Percentiles rank a stretch among this genome's conserved stretches.
Evolutionary conservation across 208 protist species (phyloP).

Genomic region (Trypanosoma scelopori): DNA sequence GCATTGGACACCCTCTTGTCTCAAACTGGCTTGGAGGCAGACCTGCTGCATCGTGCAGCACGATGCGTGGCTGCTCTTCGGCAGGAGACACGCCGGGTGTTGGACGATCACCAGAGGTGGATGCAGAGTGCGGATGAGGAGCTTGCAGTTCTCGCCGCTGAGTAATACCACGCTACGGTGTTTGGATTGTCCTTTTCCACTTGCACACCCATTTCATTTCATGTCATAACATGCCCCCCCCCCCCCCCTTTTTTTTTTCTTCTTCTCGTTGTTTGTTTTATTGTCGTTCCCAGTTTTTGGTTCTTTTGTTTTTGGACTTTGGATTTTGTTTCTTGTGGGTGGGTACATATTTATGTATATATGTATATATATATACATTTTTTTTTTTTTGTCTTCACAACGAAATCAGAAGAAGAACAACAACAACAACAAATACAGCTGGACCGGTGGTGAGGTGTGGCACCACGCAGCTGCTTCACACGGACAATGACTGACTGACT

Average conservation of each 20-base stretch:
- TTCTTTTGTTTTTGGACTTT: conserved; percentile 18
- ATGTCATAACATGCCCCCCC: neutral
- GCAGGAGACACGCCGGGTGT: neutral
- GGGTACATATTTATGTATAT: too few species aligned
- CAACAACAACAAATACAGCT: too few species aligned
- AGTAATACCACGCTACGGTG: neutral
- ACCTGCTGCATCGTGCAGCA: conserved; percentile 1
- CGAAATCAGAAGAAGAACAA: too few species aligned
- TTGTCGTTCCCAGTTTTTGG: conserved; percentile 17
- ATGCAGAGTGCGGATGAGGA: conserved; percentile 14
- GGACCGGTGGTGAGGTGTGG: too few species aligned
- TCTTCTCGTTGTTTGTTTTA: conserved; percentile 16
- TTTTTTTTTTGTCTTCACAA: too few species aligned
- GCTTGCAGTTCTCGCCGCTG: conserved; percentile 3
- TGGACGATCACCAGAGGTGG: conserved; percentile 12
- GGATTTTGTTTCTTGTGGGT: too few species aligned
- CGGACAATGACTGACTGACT: too few species aligned
- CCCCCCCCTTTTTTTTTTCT: too few species aligned
- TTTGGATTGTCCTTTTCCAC: conserved; percentile 9
- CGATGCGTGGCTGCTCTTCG: conserved; percentile 1
- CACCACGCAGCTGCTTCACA: too few species aligned
- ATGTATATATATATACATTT: too few species aligned
- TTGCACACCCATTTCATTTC: conserved; percentile 1
- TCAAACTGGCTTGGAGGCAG: conserved; percentile 8
- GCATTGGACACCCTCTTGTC: neutral